Percentiles rank a stretch among this genome's conserved stretches.
These are phyloP conservation scores for Lanmaoa rubissima DNA, from an alignment of 768 basidiomycete genomes.

Conservation along the genomic window DNA sequence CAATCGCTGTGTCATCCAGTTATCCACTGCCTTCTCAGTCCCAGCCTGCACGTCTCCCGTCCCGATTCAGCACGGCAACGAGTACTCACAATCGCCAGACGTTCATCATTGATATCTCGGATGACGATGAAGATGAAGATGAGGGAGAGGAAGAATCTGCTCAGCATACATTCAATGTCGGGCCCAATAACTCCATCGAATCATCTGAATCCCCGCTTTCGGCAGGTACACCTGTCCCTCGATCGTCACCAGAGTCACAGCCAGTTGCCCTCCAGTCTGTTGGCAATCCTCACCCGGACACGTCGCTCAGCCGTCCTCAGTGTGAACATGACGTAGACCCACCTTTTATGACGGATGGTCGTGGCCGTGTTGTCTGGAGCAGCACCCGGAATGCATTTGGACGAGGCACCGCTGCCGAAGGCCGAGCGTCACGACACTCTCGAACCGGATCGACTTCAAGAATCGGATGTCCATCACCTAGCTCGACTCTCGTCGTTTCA, in stretches of 20 bases:
- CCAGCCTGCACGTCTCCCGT: constrained; percentile 8
- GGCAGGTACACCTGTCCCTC: neutral
- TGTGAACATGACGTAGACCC: constrained; percentile 40
- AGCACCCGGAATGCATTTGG: constrained; percentile 26
- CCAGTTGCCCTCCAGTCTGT: neutral
- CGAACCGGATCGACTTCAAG: constrained; percentile 23
- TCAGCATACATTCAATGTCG: neutral
- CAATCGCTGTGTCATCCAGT: neutral
- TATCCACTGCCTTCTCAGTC: constrained; percentile 1
- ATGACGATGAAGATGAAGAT: constrained; percentile 30
- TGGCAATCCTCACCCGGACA: constrained; percentile 2
- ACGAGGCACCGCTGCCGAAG: constrained; percentile 18
- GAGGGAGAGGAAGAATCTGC: constrained; percentile 15
- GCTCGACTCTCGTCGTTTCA: constrained; percentile 4
- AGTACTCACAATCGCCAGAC: constrained; percentile 22
- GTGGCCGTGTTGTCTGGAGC: constrained; percentile 56
- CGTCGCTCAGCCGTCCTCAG: constrained; percentile 12
- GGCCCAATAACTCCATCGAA: neutral
- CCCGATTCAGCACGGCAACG: constrained; percentile 29
- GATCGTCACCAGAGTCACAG: constrained; percentile 1
- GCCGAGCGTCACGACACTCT: constrained; percentile 20
- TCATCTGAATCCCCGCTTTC: neutral
- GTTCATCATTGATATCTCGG: constrained; percentile 34
- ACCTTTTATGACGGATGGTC: constrained; percentile 62
- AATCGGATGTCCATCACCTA: constrained; percentile 15